These are phyloP conservation scores for Kazachstania sp. DNA, from an alignment of 1,139 yeast species.

Conservation along the genomic window DNA sequence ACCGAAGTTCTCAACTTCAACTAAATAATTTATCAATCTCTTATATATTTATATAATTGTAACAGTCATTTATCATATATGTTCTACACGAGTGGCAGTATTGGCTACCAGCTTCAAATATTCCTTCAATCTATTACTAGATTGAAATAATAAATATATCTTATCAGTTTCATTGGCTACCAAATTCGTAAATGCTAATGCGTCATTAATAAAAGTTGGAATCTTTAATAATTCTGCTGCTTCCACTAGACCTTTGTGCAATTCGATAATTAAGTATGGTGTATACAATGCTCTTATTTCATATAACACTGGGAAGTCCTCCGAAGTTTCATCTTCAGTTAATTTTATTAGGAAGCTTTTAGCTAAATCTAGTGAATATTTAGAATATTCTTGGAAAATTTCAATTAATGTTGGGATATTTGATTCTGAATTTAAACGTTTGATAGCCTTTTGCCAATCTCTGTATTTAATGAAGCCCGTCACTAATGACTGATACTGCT, in stretches of 20 bases:
- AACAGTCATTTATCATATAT: not conserved
- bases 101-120: conserved; percentile 54
- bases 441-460: conserved; percentile 29
- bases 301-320: conserved; percentile 23
- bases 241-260: conserved; percentile 47
- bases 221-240: conserved; percentile 32
- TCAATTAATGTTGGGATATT: conserved; percentile 26
- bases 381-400: conserved; percentile 26
- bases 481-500: conserved; percentile 44
- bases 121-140: conserved; percentile 53
- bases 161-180: conserved; percentile 44
- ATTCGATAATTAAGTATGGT: conserved; percentile 62
- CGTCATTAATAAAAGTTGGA: conserved; percentile 39
- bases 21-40: conserved; percentile 32
- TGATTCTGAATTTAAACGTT: conserved; percentile 20
- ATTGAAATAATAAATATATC: conserved; percentile 46
- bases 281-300: conserved; percentile 56
- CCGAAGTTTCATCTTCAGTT: conserved; percentile 21
- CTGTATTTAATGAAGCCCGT: conserved; percentile 35
- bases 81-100: conserved; percentile 42
- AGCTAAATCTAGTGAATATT: conserved; percentile 20
- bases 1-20: conserved; percentile 9
- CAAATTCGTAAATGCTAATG: conserved; percentile 48
- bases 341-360: conserved; percentile 27
- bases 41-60: not conserved